Conservation (phyloP, 768 basidiomycete genomes). For the Lentinula raphanica region DNA sequence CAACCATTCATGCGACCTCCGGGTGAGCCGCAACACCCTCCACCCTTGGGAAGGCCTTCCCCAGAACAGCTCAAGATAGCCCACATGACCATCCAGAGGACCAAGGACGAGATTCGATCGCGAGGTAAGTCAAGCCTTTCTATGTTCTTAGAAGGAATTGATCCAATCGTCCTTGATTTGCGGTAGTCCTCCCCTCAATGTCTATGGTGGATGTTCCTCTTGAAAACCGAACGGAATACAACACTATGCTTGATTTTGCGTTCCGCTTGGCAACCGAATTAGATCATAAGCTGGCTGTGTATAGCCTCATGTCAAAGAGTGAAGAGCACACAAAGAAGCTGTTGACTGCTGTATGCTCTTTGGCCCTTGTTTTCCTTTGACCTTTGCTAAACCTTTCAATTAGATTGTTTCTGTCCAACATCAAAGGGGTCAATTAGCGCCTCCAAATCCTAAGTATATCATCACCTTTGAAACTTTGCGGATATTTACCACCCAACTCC, state of each 20-base stretch:
- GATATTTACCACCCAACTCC: conserved; percentile 38
- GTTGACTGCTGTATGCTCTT: conserved; percentile 47
- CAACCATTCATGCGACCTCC: background rate
- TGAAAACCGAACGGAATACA: conserved; percentile 52
- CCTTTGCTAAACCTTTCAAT: background rate
- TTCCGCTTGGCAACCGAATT: conserved; percentile 40
- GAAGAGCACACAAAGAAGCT: conserved; percentile 46
- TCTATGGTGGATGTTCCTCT: conserved; percentile 36
- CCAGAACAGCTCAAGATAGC: conserved; percentile 5
- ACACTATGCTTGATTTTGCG: conserved; percentile 43
- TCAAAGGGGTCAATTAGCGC: conserved; percentile 36
- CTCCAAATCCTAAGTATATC: conserved; percentile 37
- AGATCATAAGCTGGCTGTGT: conserved; percentile 45
- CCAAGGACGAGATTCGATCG: conserved; percentile 7
- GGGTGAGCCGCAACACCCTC: background rate
- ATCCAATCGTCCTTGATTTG: conserved; percentile 1
- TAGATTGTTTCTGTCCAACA: conserved; percentile 23
- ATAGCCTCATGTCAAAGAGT: conserved; percentile 39
- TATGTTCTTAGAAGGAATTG: background rate
- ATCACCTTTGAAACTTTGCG: conserved; percentile 34
- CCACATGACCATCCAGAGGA: conserved; percentile 5
- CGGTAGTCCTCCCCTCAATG: conserved; percentile 32
- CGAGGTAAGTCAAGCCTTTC: conserved; percentile 3
- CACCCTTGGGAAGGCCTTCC: background rate
- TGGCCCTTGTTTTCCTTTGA: conserved; percentile 10